A percentile compares a stretch with the other conserved stretches of the same genome.
Evolutionary conservation across 2,329 filamentous ascomycete genomes (phyloP).

Genomic region (Epichloe gansuensis): DNA sequence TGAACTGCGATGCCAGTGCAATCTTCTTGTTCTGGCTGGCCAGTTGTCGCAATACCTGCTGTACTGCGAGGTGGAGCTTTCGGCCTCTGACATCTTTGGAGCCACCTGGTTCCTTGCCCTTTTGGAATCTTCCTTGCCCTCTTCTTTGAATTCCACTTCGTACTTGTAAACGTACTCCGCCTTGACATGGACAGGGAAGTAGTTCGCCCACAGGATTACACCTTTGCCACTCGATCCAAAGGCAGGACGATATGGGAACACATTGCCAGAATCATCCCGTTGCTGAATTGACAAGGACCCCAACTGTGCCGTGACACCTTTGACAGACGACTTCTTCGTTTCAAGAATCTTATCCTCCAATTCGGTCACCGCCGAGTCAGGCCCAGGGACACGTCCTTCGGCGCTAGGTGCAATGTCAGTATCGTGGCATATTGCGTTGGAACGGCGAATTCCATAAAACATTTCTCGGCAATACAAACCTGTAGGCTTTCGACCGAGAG

Average conservation of each 20-base stretch:
- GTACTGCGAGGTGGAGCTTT: slow-evolving; percentile 31
- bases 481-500: slow-evolving; percentile 10
- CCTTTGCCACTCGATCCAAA: slow-evolving; percentile 32
- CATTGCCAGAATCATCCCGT: slow-evolving; percentile 11
- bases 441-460: not conserved
- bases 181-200: slow-evolving; percentile 33
- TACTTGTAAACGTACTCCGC: slow-evolving; percentile 32
- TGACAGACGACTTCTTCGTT: slow-evolving; percentile 15
- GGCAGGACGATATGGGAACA: slow-evolving; percentile 35
- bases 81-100: slow-evolving; percentile 26
- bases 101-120: slow-evolving; percentile 8
- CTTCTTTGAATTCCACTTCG: slow-evolving; percentile 27
- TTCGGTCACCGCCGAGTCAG: slow-evolving; percentile 17
- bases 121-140: slow-evolving; percentile 27
- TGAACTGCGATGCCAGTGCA: slow-evolving; percentile 36
- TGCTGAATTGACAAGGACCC: slow-evolving; percentile 19
- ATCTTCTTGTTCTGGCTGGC: slow-evolving; percentile 16
- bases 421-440: not conserved
- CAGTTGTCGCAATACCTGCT: slow-evolving; percentile 25
- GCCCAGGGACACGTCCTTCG: slow-evolving; percentile 9
- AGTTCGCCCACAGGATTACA: slow-evolving; percentile 42
- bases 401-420: slow-evolving; percentile 10
- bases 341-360: slow-evolving; percentile 30
- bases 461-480: slow-evolving; percentile 6
- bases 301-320: slow-evolving; percentile 24